Conservation (phyloP, 352 stramenopile genomes). For the Pythium grandisporangium region DNA sequence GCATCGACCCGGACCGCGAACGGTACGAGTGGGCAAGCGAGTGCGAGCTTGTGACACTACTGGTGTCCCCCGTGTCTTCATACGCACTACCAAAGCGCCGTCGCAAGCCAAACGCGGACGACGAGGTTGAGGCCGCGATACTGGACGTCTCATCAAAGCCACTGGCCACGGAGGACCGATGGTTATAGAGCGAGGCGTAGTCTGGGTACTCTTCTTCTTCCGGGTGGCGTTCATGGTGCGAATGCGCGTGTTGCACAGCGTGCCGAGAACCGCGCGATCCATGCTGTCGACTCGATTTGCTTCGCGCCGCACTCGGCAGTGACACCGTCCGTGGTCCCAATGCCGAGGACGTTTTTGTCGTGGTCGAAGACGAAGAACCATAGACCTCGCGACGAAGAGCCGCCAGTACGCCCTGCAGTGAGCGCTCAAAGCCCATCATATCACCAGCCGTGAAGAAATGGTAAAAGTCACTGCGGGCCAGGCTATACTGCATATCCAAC, state of each 20-base stretch:
- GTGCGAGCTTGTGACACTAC: constrained; percentile 4
- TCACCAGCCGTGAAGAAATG: constrained; percentile 75
- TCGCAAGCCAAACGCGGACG: constrained; percentile 14
- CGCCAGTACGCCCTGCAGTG: constrained; percentile 40
- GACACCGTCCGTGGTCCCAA: too few species aligned
- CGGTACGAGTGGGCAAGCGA: too few species aligned
- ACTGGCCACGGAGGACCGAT: too few species aligned
- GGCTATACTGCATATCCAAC: constrained; percentile 73
- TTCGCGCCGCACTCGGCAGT: too few species aligned
- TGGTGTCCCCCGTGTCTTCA: constrained; percentile 4
- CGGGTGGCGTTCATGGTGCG: too few species aligned
- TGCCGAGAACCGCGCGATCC: too few species aligned
- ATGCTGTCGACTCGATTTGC: too few species aligned
- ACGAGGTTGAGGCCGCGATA: not conserved
- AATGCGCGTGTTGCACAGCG: too few species aligned
- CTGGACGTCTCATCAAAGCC: constrained; percentile 16
- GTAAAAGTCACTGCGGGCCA: constrained; percentile 68
- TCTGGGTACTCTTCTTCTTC: too few species aligned
- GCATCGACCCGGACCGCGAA: too few species aligned
- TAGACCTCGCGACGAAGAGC: constrained; percentile 60
- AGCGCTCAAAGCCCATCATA: constrained; percentile 69
- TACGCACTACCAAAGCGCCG: constrained; percentile 6
- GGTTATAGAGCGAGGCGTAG: too few species aligned
- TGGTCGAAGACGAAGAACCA: constrained; percentile 28
- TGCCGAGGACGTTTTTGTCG: constrained; percentile 13